Percentiles rank a stretch among this genome's conserved stretches.
Conservation (phyloP, 371 early-diverging fungal species). For the Mucor saturninus region DNA sequence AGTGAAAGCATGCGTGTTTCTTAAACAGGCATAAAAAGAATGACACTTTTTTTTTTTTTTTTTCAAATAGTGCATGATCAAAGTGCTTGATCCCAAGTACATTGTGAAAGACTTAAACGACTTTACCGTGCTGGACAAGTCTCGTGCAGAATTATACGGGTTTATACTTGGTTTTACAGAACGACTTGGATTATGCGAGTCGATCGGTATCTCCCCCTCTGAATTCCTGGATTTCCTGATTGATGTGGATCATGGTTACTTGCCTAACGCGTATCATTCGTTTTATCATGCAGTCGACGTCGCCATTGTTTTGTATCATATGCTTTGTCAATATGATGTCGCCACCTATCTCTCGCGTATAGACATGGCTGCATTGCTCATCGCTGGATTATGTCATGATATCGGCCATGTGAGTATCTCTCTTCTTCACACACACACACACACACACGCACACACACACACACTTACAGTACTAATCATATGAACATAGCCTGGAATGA, state of each 20-base stretch:
- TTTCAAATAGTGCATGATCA: conserved; percentile 33
- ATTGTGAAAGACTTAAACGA: conserved; percentile 42
- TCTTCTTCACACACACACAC: background rate
- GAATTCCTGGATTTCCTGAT: conserved; percentile 81
- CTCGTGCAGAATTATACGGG: conserved; percentile 74
- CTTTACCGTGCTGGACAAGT: conserved; percentile 71
- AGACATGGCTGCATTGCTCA: conserved; percentile 75
- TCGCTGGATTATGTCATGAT: conserved; percentile 91
- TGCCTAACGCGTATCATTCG: conserved; percentile 85
- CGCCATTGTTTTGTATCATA: conserved; percentile 76
- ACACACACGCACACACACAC: too few species aligned
- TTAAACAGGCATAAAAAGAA: too few species aligned
- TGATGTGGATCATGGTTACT: conserved; percentile 82
- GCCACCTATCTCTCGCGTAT: conserved; percentile 65
- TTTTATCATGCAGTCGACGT: conserved; percentile 92
- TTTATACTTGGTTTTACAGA: conserved; percentile 69
- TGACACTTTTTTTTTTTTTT: too few species aligned
- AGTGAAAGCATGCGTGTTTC: background rate
- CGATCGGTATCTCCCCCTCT: conserved; percentile 62
- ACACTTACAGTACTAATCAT: background rate
- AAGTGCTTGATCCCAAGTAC: conserved; percentile 36
- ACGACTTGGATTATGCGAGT: conserved; percentile 59
- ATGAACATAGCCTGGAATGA: conserved; percentile 79
- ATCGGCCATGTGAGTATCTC: conserved; percentile 81
- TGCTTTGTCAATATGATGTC: conserved; percentile 68